phyloP scores from a whole-genome alignment of 148 eudicot genomes.

The Cornus suecica region DNA sequence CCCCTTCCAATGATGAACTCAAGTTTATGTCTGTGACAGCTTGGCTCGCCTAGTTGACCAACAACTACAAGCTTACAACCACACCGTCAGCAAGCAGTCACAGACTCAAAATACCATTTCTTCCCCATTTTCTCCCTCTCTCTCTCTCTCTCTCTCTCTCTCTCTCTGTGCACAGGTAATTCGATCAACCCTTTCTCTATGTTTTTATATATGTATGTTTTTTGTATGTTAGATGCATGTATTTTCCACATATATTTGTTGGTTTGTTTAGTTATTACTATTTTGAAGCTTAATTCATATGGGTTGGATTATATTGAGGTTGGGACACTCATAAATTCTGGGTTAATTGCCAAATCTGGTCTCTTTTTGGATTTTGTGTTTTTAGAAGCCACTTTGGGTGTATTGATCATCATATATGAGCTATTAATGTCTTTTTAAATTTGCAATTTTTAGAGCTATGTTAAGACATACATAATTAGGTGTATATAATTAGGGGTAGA shows the following conservation, averaged over 20 bases:
- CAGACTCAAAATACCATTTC: too few species aligned
- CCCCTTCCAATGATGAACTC: too few species aligned
- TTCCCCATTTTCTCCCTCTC: neutral
- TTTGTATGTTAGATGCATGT: neutral
- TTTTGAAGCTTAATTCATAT: neutral
- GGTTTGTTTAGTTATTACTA: neutral
- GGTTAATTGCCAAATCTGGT: neutral
- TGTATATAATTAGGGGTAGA: too few species aligned
- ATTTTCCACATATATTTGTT: neutral
- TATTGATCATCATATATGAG: neutral
- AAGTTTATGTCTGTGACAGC: too few species aligned
- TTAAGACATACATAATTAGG: too few species aligned
- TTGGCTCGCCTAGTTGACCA: too few species aligned
- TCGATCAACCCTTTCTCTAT: neutral
- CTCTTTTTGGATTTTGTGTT: too few species aligned
- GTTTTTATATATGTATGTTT: neutral
- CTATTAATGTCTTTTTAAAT: neutral
- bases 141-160: slow-evolving; percentile 6
- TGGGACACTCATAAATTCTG: neutral
- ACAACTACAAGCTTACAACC: neutral
- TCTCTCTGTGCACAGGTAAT: slow-evolving; percentile 5
- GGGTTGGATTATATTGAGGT: neutral
- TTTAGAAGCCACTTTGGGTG: neutral
- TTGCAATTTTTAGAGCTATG: neutral
- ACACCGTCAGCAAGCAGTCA: neutral